These are phyloP conservation scores for Paramecium tetraurelia DNA, from an alignment of 73 alveolate species.

Conservation along the genomic window DNA sequence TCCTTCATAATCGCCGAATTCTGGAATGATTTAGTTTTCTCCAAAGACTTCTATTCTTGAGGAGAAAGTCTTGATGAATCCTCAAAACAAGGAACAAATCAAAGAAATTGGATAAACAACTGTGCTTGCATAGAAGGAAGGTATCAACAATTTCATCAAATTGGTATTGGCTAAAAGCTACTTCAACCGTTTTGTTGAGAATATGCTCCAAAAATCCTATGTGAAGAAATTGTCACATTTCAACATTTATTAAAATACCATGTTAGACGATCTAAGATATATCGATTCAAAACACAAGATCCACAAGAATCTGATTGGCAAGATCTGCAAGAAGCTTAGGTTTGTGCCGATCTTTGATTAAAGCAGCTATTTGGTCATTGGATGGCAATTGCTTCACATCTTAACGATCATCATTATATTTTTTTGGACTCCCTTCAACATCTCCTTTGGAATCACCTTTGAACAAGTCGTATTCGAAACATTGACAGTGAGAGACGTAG, in stretches of 20 bases:
- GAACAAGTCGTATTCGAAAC: neutral
- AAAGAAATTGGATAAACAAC: neutral
- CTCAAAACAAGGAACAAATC: neutral
- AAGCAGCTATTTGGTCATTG: conserved; percentile 3
- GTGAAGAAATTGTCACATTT: neutral
- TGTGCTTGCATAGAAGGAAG: neutral
- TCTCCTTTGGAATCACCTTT: neutral
- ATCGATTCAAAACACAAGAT: neutral
- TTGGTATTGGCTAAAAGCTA: conserved; percentile 37
- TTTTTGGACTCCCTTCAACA: conserved; percentile 44
- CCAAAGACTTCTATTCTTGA: neutral
- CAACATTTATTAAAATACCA: neutral
- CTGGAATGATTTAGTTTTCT: neutral
- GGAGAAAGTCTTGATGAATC: neutral
- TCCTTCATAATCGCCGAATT: neutral
- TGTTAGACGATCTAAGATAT: conserved; percentile 26
- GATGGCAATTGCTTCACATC: conserved; percentile 14
- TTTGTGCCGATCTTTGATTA: conserved; percentile 20
- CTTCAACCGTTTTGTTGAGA: conserved; percentile 30
- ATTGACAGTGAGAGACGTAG: neutral
- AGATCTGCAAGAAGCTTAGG: neutral
- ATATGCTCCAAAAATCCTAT: conserved; percentile 29
- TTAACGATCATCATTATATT: neutral
- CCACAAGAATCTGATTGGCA: neutral
- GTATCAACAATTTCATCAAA: neutral